Conservation (phyloP, 2,329 filamentous ascomycete species). For the Aspergillus sp. region DNA sequence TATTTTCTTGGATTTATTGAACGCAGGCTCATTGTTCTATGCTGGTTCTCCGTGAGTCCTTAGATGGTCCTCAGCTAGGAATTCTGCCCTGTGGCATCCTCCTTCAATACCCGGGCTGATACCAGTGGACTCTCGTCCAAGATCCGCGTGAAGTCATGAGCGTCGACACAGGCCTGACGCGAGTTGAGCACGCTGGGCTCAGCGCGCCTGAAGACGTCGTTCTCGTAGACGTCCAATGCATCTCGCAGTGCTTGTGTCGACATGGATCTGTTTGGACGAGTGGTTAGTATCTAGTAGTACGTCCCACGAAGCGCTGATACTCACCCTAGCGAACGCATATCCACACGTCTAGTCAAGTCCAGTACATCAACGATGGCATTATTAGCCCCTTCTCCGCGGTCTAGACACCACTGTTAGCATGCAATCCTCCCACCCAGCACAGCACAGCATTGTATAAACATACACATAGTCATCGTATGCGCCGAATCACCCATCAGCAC, state of each 20-base stretch:
- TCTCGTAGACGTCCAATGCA: conserved; percentile 45
- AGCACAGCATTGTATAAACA: conserved; percentile 24
- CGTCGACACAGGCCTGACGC: conserved; percentile 57
- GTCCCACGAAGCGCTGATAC: not conserved
- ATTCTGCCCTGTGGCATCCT: not conserved
- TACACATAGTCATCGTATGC: conserved; percentile 64
- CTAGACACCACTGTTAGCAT: conserved; percentile 34
- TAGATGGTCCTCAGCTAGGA: not conserved
- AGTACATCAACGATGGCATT: conserved; percentile 57
- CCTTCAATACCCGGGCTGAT: conserved; percentile 34
- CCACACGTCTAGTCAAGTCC: conserved; percentile 44
- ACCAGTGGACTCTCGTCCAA: conserved; percentile 41
- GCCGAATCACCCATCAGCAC: conserved; percentile 58
- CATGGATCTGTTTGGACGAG: not conserved
- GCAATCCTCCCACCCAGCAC: no score
- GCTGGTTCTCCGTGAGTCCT: not conserved
- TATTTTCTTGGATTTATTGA: no score
- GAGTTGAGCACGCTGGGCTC: conserved; percentile 54
- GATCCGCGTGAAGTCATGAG: conserved; percentile 54
- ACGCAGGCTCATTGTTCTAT: not conserved
- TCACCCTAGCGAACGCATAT: conserved; percentile 16
- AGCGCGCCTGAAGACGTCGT: conserved; percentile 46
- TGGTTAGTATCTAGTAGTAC: not conserved
- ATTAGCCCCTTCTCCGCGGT: conserved; percentile 61
- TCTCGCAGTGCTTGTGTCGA: conserved; percentile 1